Percentiles rank a stretch among this genome's conserved stretches.
Evolutionary conservation across 179 eudicot species (phyloP).

Genomic region (Camellia oleifera): DNA sequence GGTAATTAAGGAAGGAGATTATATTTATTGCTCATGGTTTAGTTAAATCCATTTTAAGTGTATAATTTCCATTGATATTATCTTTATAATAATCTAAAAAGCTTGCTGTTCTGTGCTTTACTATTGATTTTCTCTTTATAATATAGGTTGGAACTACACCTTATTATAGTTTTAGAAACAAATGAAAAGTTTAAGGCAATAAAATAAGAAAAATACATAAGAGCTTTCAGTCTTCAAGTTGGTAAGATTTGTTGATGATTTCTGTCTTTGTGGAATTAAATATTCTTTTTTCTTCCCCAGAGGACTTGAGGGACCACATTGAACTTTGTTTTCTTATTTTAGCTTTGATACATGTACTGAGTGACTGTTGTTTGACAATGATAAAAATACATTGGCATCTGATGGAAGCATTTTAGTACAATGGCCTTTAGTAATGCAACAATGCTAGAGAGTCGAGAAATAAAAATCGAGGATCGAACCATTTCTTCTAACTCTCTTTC

Average conservation of each 20-base stretch:
- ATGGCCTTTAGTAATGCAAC: not conserved
- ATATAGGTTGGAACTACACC: not conserved
- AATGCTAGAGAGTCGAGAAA: not conserved
- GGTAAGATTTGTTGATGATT: not conserved
- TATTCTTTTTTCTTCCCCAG: not conserved
- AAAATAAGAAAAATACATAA: not conserved
- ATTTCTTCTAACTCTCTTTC: too few relatives aligned
- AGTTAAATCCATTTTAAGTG: not conserved
- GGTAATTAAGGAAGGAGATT: slow-evolving; percentile 38
- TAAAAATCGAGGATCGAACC: too few relatives aligned
- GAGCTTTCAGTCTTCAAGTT: not conserved
- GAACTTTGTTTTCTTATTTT: not conserved
- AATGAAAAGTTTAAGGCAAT: too few relatives aligned
- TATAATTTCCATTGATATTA: not conserved
- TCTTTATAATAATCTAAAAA: not conserved
- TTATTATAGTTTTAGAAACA: too few relatives aligned
- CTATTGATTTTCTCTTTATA: not conserved
- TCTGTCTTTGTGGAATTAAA: not conserved
- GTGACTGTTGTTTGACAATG: not conserved
- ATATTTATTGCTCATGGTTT: not conserved
- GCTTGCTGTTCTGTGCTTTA: slow-evolving; percentile 2
- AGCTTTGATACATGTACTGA: not conserved
- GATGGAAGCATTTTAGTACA: not conserved
- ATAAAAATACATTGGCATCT: not conserved
- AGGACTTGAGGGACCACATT: not conserved